Evolutionary conservation across 2,329 filamentous ascomycete genomes (phyloP), one percentile per base, ranked within the genome.

Genomic region (Aspergillus clavatus): DNA sequence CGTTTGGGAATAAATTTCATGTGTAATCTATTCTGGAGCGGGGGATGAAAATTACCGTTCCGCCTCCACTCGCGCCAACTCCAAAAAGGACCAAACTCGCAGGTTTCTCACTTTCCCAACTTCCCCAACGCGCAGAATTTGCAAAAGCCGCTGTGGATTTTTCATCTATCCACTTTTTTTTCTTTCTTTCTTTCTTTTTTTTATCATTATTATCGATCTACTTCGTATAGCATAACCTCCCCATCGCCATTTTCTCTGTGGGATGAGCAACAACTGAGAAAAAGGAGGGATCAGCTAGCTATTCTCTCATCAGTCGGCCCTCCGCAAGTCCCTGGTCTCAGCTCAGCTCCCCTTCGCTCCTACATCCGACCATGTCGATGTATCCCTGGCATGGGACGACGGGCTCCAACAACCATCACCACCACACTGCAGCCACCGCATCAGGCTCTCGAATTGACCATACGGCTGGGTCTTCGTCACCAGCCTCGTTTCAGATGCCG

Each of bases 401-500:
- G 37, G 21, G 27, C 42, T 41, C 40, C 37, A 40, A 29, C 40
- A 28, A 26, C n/a, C 40, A 24, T 12, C 37, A 42, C 29, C 38
- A 23, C 19, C 31, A 16, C 39, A 28, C 40, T 19, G 38, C 37
- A 36, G 37, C 38, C 24, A 33, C 47, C 21, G 38, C 45, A 2
- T 18, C 43, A 21, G 45, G 37, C 22, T 24, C 48, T 47, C 37
- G 51, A 46, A 43, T 46, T 40, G 48, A 46, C 16, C 40, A 52
- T 1, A 31, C 47, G 16, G 40, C 42, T 3, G 41, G 36, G 5
- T 38, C 52, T 11, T 31, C 53, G 11, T 39, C 52, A n/a, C 46
- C 51, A 12, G 43, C 54, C 8, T 46, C 55, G 11, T 56, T 48
- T 36, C 54, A 52, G 35, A 50, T 60, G 44, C 48, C 57, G 1